Evolutionary conservation across 73 alveolate genomes (phyloP), one percentile per base, ranked within the genome.

Genomic region (Uronychia setigera): DNA sequence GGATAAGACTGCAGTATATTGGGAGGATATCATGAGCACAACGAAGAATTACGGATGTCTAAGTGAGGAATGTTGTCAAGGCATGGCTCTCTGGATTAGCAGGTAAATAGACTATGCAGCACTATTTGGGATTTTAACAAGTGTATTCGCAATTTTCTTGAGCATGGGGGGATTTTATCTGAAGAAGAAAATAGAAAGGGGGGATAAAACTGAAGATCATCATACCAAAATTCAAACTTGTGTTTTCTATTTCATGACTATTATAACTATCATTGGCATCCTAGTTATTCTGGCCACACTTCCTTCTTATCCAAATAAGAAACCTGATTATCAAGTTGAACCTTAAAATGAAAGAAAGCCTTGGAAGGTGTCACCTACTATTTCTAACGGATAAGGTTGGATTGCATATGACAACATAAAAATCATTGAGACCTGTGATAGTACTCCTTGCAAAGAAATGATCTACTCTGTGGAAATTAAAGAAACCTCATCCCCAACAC

Each of bases 41-140:
- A 5, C 29, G 35, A 1, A 29, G 5, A 31, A 26, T 27, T 28
- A 76, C 29, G 81, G 81, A 29, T 76, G 81, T 27, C 81, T 76
- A 1, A 76, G 30, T 58, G 27, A 25, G 25, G 81, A 30, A 29
- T 76, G 81, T 31, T 76, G 81, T 76, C 29, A 32, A 1, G 81
- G 58, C 1, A 32, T 32, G 29, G 32, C 32, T 27, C 5, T 27
- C 59, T 76, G 81, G 81, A 31, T 76, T 5, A 5, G 27, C n/a
- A 13, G 58, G 19, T 1, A 31, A 25, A 5, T 76, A 5, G 81
- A 76, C 59, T 76, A 76, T 27, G 19, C 31, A 29, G 81, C 58
- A 1, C 28, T 76, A 5, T 76, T 76, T 30, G 81, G 81, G 5
- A 28, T 76, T 27, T 9, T 76, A 25, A 31, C 81, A 76, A 13